phyloP scores from a whole-genome alignment of 2,329 filamentous ascomycete genomes.

The Scopulariopsis brevicaulis region DNA sequence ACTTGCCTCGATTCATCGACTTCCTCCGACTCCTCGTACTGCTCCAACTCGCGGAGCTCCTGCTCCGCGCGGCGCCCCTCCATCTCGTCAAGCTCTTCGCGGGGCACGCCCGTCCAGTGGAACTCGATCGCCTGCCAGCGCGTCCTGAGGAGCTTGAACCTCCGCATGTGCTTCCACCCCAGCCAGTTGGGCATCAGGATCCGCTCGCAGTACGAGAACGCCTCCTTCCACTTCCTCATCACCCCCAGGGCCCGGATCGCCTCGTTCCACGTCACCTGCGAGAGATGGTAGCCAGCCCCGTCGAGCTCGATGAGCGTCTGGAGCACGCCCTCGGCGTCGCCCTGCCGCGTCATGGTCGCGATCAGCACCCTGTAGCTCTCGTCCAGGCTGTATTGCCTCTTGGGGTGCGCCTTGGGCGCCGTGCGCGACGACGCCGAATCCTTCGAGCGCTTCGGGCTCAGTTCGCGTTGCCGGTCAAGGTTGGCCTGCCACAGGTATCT shows the following conservation, averaged over 20 bases:
- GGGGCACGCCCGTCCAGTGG: not conserved
- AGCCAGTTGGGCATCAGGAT: conserved; percentile 70
- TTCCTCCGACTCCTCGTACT: too few relatives aligned
- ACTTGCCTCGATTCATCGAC: too few relatives aligned
- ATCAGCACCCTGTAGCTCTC: conserved; percentile 37
- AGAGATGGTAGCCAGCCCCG: conserved; percentile 58
- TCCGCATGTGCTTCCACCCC: conserved; percentile 45
- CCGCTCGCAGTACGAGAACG: conserved; percentile 64
- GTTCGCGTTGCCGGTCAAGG: conserved; percentile 36
- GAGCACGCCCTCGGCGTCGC: conserved; percentile 33
- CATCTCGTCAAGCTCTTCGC: too few relatives aligned
- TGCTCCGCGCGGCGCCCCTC: too few relatives aligned
- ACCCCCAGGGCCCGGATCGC: conserved; percentile 58
- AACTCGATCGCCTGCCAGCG: not conserved
- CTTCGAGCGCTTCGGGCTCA: conserved; percentile 9
- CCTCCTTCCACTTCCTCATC: conserved; percentile 47
- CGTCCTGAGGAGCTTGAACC: not conserved
- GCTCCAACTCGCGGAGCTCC: too few relatives aligned
- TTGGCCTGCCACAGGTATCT: conserved; percentile 55
- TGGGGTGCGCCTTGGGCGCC: conserved; percentile 24
- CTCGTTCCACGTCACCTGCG: conserved; percentile 71
- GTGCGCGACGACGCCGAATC: not conserved
- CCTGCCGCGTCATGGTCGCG: conserved; percentile 25
- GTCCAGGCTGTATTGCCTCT: conserved; percentile 41
- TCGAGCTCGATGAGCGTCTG: conserved; percentile 43